These are phyloP conservation scores for Aspergillus intermedius DNA, from an alignment of 2,329 filamentous ascomycete species.

Conservation along the genomic window DNA sequence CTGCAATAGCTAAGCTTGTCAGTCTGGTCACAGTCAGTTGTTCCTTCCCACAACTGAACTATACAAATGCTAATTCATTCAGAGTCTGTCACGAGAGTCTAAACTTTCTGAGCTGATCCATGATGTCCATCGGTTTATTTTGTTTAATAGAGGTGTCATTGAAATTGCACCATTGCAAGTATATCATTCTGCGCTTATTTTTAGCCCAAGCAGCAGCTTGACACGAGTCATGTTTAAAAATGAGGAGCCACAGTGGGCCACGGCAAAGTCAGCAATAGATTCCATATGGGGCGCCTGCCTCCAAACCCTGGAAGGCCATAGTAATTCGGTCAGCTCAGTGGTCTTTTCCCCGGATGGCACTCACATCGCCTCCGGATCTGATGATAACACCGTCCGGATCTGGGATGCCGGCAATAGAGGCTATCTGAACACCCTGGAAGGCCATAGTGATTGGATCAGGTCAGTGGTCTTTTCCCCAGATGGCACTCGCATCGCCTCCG, in stretches of 20 bases:
- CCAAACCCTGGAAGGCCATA: slow-evolving; percentile 14
- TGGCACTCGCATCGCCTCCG: not conserved
- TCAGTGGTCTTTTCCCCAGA: slow-evolving; percentile 8
- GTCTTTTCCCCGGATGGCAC: slow-evolving; percentile 22
- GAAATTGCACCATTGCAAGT: slow-evolving; percentile 11
- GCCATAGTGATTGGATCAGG: slow-evolving; percentile 13
- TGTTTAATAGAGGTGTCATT: slow-evolving; percentile 17
- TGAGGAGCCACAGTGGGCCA: slow-evolving; percentile 5
- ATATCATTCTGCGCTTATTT: slow-evolving; percentile 10
- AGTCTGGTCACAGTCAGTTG: slow-evolving; percentile 5
- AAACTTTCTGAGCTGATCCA: not conserved
- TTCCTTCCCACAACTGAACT: not conserved
- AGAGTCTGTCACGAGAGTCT: not conserved
- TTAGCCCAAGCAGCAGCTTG: slow-evolving; percentile 17
- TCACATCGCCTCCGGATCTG: slow-evolving; percentile 4
- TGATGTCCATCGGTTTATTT: slow-evolving; percentile 22
- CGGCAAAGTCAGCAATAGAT: slow-evolving; percentile 5
- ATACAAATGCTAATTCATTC: not conserved
- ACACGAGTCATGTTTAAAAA: not conserved
- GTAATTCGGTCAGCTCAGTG: slow-evolving; percentile 3
- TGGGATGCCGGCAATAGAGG: slow-evolving; percentile 4
- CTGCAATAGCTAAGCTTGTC: slow-evolving; percentile 2
- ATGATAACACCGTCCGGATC: slow-evolving; percentile 8
- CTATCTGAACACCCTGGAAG: slow-evolving; percentile 10
- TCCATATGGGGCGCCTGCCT: slow-evolving; percentile 1